phyloP scores from a whole-genome alignment of 1,284 basidiomycete species.

The Cutaneotrichosporon arboriforme region DNA sequence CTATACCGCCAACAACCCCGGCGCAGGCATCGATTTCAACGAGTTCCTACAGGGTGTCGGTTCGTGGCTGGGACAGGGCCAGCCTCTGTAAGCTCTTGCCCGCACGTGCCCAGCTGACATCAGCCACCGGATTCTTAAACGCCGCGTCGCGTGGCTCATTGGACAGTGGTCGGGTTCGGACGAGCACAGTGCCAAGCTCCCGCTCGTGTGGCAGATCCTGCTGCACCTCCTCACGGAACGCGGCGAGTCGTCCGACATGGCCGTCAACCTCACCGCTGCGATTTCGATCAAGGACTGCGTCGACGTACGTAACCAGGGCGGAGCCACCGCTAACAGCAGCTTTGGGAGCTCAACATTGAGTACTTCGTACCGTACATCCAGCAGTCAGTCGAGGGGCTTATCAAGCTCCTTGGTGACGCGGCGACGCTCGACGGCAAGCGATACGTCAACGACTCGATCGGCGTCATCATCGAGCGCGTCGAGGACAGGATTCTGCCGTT shows the following conservation, averaged over 20 bases:
- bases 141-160: conserved; percentile 81
- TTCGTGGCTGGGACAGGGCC: conserved; percentile 34
- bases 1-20: conserved; percentile 14
- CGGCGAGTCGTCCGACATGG: conserved; percentile 64
- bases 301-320: conserved; percentile 61
- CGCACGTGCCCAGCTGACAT: conserved; percentile 5
- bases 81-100: conserved; percentile 27
- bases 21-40: conserved; percentile 35
- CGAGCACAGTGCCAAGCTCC: conserved; percentile 61
- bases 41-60: conserved; percentile 29
- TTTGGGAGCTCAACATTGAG: conserved; percentile 41
- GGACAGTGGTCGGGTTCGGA: conserved; percentile 67
- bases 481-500: conserved; percentile 65
- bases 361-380: conserved; percentile 45
- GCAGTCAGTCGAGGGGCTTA: conserved; percentile 40
- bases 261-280: conserved; percentile 75
- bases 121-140: conserved; percentile 80
- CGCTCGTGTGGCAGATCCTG: conserved; percentile 70
- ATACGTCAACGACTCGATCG: conserved; percentile 63
- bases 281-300: conserved; percentile 69
- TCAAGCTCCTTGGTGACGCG: conserved; percentile 63
- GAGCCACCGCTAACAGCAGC: conserved; percentile 15
- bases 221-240: conserved; percentile 66
- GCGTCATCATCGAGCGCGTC: conserved; percentile 65
- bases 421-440: conserved; percentile 73